Percentiles rank a stretch among this genome's conserved stretches.
phyloP scores from a whole-genome alignment of 148 eudicot species.

The Dysphania ambrosioides region DNA sequence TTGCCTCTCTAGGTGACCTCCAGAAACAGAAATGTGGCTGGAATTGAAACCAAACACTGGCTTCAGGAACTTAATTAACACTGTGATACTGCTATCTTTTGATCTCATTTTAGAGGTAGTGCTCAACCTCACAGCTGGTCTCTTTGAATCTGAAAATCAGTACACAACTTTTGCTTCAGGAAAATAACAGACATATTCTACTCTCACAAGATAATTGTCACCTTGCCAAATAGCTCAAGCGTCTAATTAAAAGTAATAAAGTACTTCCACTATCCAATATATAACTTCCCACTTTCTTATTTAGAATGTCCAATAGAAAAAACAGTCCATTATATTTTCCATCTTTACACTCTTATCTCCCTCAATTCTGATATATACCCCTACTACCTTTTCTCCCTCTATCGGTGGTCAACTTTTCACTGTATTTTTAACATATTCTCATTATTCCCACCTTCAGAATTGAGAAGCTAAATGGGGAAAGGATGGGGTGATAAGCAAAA shows the following conservation, averaged over 20 bases:
- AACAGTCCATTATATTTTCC: no score
- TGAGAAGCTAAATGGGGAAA: neutral
- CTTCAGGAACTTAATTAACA: conserved; percentile 63
- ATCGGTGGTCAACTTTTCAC: no score
- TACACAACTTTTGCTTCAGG: conserved; percentile 11
- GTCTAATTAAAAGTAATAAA: no score
- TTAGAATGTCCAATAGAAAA: neutral
- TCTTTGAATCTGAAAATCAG: conserved; percentile 59
- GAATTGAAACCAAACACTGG: conserved; percentile 93
- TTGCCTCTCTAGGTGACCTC: conserved; percentile 68
- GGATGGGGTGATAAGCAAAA: neutral
- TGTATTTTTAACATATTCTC: no score
- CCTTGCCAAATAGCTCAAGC: neutral
- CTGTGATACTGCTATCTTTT: conserved; percentile 43
- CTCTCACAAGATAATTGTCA: no score
- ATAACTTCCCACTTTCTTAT: neutral
- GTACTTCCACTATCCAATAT: no score
- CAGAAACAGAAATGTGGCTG: conserved; percentile 54
- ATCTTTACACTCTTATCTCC: no score
- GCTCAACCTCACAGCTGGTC: conserved; percentile 72
- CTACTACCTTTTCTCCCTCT: no score
- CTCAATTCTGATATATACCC: no score
- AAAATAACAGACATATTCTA: neutral
- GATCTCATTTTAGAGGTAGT: conserved; percentile 66
- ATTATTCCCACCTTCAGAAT: neutral